Evolutionary conservation across 1,284 basidiomycete species (phyloP).

Genomic region (Papiliotrema terrestris): DNA sequence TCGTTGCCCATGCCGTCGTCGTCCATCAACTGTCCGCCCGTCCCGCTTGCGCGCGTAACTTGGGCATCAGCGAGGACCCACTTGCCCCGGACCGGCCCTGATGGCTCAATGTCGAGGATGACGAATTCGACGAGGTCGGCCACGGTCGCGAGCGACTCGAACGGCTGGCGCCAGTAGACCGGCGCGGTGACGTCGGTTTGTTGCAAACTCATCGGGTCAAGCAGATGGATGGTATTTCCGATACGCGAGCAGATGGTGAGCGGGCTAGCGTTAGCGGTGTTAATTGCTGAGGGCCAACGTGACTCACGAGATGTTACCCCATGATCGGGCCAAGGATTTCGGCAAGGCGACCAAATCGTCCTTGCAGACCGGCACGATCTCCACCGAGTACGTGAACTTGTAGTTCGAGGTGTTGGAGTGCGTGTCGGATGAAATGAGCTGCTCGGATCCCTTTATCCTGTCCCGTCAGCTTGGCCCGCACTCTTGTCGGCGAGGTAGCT

Average conservation of each 20-base stretch:
- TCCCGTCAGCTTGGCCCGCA: neutral
- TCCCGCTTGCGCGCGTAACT: slow-evolving; percentile 76
- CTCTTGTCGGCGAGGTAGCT: slow-evolving; percentile 25
- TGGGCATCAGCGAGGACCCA: slow-evolving; percentile 89
- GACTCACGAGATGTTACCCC: slow-evolving; percentile 73
- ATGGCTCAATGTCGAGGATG: slow-evolving; percentile 88
- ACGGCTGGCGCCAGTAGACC: slow-evolving; percentile 89
- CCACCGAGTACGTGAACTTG: slow-evolving; percentile 97
- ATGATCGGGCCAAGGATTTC: slow-evolving; percentile 68
- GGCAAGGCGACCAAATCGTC: slow-evolving; percentile 94
- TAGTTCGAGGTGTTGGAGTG: slow-evolving; percentile 91
- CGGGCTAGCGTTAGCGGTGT: slow-evolving; percentile 51
- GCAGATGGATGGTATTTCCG: slow-evolving; percentile 83
- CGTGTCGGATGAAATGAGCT: slow-evolving; percentile 87
- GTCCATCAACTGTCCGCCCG: slow-evolving; percentile 30
- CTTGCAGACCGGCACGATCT: slow-evolving; percentile 95
- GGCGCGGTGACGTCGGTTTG: slow-evolving; percentile 72
- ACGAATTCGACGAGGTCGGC: slow-evolving; percentile 92
- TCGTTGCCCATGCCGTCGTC: slow-evolving; percentile 55
- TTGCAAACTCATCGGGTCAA: slow-evolving; percentile 86
- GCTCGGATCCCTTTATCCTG: slow-evolving; percentile 87
- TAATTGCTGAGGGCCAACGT: neutral
- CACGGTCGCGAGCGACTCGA: slow-evolving; percentile 74
- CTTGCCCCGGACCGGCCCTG: slow-evolving; percentile 65
- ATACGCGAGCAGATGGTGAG: slow-evolving; percentile 85